Evolutionary conservation across 495 filamentous ascomycete genomes (phyloP).

Genomic region (Delitschia confertaspora): DNA sequence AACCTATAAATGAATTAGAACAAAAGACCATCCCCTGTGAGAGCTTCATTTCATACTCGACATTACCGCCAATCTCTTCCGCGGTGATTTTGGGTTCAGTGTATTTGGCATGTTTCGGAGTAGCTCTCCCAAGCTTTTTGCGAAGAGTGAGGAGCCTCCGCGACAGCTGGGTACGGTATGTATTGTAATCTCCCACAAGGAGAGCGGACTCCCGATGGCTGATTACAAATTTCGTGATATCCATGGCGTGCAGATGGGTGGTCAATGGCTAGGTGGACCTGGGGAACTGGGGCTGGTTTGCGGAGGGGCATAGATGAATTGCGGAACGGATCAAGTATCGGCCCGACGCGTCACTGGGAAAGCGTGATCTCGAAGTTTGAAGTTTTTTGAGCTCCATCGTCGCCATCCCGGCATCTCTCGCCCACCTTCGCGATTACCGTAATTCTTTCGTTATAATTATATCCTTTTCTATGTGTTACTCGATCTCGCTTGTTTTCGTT

Average conservation of each 20-base stretch:
- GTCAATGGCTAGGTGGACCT: background rate
- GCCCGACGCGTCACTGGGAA: background rate
- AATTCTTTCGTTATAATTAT: background rate
- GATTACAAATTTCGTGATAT: constrained; percentile 78
- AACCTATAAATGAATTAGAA: constrained; percentile 46
- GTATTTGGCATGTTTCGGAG: constrained; percentile 78
- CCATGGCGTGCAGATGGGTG: constrained; percentile 48
- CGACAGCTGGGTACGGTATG: constrained; percentile 71
- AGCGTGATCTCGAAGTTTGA: constrained; percentile 9
- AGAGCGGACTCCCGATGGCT: constrained; percentile 69
- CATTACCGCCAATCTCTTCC: constrained; percentile 65
- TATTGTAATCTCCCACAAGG: constrained; percentile 78
- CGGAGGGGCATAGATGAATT: constrained; percentile 1
- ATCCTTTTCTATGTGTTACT: background rate
- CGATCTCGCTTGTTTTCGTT: background rate
- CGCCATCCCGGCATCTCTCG: constrained; percentile 3
- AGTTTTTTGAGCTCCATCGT: constrained; percentile 1
- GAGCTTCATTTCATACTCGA: constrained; percentile 46
- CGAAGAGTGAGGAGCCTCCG: constrained; percentile 74
- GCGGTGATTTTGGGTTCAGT: constrained; percentile 57
- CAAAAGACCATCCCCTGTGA: background rate
- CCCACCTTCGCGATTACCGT: background rate
- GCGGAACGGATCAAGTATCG: background rate
- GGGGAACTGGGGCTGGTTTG: no score
- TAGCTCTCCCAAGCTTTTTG: constrained; percentile 73